Percentiles rank a stretch among this genome's conserved stretches.
Evolutionary conservation across 176 grass and related monocot species (phyloP).

Genomic region (Poa pratensis): DNA sequence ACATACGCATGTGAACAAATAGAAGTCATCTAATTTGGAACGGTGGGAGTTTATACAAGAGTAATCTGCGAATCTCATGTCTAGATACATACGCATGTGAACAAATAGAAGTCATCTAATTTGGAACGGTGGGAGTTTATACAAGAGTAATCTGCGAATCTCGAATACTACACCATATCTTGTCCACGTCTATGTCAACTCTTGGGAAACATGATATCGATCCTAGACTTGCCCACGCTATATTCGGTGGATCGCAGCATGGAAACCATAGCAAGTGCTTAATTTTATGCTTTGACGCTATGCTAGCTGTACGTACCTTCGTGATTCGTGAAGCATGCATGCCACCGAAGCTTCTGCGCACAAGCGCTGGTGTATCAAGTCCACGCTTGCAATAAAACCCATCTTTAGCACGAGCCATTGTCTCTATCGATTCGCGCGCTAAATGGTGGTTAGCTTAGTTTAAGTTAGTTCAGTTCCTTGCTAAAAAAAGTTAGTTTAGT

Average conservation of each 20-base stretch:
- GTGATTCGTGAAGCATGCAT: not conserved
- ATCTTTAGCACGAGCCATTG: not conserved
- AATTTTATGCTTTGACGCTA: not conserved
- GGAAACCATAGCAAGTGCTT: not conserved
- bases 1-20: too few species aligned
- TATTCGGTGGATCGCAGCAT: not conserved
- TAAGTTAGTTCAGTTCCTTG: not conserved
- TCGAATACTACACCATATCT: not conserved
- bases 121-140: too few species aligned
- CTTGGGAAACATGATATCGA: not conserved
- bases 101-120: too few species aligned
- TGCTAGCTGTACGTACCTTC: not conserved
- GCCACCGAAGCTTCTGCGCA: not conserved
- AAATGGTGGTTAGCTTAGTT: not conserved
- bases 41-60: too few species aligned
- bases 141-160: not conserved
- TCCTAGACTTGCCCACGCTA: not conserved
- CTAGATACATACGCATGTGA: too few species aligned
- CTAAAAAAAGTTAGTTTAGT: not conserved
- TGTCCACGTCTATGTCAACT: not conserved
- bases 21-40: too few species aligned
- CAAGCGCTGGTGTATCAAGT: conserved; percentile 20
- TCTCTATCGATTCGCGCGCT: not conserved
- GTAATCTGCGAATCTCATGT: too few species aligned
- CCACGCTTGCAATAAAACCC: conserved; percentile 36